Conservation (phyloP, 306 rosid genomes). For the Cajanus cajan region DNA sequence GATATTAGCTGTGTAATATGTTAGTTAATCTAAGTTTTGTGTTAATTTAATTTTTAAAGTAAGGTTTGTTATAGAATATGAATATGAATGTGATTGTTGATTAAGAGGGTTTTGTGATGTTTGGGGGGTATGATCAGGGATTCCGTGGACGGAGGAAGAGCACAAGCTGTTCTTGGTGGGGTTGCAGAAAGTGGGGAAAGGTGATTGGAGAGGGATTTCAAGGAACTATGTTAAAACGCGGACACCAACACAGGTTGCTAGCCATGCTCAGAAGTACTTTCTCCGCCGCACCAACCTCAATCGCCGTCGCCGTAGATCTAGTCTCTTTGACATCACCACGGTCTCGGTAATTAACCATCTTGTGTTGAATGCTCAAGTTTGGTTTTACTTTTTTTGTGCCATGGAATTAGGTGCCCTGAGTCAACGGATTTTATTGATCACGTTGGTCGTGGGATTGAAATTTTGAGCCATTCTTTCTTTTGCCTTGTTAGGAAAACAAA, state of each 20-base stretch:
- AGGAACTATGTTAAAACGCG: constrained; percentile 78
- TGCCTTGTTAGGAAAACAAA: constrained; percentile 21
- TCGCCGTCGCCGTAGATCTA: constrained; percentile 90
- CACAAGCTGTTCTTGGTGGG: constrained; percentile 78
- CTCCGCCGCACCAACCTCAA: constrained; percentile 74
- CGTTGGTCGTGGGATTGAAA: neutral
- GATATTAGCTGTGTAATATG: neutral
- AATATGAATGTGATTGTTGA: neutral
- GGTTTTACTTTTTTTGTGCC: neutral
- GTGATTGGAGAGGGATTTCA: constrained; percentile 92
- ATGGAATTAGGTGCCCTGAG: neutral
- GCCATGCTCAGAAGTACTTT: constrained; percentile 88
- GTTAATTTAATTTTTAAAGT: neutral
- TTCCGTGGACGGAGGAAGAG: constrained; percentile 92
- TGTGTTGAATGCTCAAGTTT: neutral
- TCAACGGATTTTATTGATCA: neutral
- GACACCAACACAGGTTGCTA: constrained; percentile 88
- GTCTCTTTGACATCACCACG: constrained; percentile 84
- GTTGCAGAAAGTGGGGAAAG: constrained; percentile 82
- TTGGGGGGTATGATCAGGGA: constrained; percentile 44
- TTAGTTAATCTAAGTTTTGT: neutral
- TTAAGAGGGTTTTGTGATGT: neutral
- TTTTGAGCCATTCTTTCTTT: neutral
- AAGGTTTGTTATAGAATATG: neutral
- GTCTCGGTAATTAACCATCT: constrained; percentile 47